Evolutionary conservation across 192 early-diverging fungal genomes (phyloP).

Genomic region (Lobulomyces angularis): DNA sequence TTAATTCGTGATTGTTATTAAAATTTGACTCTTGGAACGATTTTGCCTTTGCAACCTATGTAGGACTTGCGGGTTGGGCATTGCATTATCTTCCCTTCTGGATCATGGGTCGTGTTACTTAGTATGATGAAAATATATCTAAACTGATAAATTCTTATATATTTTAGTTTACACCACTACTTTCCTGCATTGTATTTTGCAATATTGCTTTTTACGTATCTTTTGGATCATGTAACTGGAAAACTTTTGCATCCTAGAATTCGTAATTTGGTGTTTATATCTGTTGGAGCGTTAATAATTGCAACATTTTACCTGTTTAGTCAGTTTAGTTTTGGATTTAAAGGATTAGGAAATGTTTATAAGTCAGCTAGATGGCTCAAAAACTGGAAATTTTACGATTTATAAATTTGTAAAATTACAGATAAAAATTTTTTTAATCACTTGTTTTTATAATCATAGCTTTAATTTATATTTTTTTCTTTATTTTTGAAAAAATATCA

Average conservation of each 20-base stretch:
- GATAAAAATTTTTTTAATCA: too few species aligned
- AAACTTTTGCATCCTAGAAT: slow-evolving; percentile 18
- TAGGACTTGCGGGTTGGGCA: slow-evolving; percentile 77
- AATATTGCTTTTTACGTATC: slow-evolving; percentile 61
- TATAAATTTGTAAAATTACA: too few species aligned
- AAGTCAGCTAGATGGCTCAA: slow-evolving; percentile 56
- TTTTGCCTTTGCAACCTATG: slow-evolving; percentile 58
- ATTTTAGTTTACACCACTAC: slow-evolving; percentile 73
- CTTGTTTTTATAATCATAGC: too few species aligned
- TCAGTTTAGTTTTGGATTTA: slow-evolving; percentile 72
- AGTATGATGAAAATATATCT: slow-evolving; percentile 23
- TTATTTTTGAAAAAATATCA: too few species aligned
- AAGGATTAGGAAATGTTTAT: slow-evolving; percentile 43
- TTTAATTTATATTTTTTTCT: too few species aligned
- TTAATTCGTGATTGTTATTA: too few species aligned
- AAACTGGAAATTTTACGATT: slow-evolving; percentile 68
- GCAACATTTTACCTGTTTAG: slow-evolving; percentile 58
- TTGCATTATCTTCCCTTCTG: slow-evolving; percentile 90
- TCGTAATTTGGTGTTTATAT: slow-evolving; percentile 6
- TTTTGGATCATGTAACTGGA: slow-evolving; percentile 51
- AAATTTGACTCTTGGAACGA: slow-evolving; percentile 45
- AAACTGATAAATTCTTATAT: not conserved
- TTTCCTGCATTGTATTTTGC: slow-evolving; percentile 93
- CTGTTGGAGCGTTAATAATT: slow-evolving; percentile 14
- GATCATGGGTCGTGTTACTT: slow-evolving; percentile 92